Conservation (phyloP, 495 filamentous ascomycete genomes). For the Lasiosphaeris hirsuta region DNA sequence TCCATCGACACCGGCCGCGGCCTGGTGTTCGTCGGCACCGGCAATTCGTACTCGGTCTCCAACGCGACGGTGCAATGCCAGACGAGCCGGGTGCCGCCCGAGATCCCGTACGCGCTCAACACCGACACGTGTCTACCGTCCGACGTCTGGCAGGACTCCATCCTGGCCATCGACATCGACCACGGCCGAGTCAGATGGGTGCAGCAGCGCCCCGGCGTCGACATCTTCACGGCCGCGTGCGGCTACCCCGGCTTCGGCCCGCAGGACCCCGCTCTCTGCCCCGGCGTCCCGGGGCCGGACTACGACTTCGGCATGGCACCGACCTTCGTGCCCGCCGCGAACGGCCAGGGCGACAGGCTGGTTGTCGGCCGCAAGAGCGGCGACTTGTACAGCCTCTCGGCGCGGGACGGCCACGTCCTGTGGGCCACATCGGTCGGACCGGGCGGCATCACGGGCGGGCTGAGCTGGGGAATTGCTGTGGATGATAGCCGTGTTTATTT, state of each 20-base stretch:
- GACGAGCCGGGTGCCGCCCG: slow-evolving; percentile 13
- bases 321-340: slow-evolving; percentile 21
- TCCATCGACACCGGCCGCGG: slow-evolving; percentile 28
- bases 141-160: slow-evolving; percentile 22
- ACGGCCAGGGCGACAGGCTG: slow-evolving; percentile 23
- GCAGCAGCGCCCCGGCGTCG: slow-evolving; percentile 20
- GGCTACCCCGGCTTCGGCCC: not conserved
- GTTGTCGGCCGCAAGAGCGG: slow-evolving; percentile 40
- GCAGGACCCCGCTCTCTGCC: slow-evolving; percentile 21
- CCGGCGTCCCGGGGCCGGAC: slow-evolving; percentile 28
- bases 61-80: slow-evolving; percentile 13
- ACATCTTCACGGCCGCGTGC: slow-evolving; percentile 27
- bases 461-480: slow-evolving; percentile 39
- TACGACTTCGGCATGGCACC: slow-evolving; percentile 40
- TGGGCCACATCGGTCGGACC: slow-evolving; percentile 30
- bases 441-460: slow-evolving; percentile 24
- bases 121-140: not conserved
- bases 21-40: slow-evolving; percentile 38
- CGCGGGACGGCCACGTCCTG: slow-evolving; percentile 22
- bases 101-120: not conserved
- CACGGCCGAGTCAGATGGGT: slow-evolving; percentile 30
- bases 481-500: slow-evolving; percentile 34
- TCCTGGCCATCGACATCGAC: slow-evolving; percentile 30
- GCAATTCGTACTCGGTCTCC: slow-evolving; percentile 33
- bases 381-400: slow-evolving; percentile 30